These are phyloP conservation scores for Volvox reticuliferus DNA, from an alignment of 139 green algal species.

Conservation along the genomic window DNA sequence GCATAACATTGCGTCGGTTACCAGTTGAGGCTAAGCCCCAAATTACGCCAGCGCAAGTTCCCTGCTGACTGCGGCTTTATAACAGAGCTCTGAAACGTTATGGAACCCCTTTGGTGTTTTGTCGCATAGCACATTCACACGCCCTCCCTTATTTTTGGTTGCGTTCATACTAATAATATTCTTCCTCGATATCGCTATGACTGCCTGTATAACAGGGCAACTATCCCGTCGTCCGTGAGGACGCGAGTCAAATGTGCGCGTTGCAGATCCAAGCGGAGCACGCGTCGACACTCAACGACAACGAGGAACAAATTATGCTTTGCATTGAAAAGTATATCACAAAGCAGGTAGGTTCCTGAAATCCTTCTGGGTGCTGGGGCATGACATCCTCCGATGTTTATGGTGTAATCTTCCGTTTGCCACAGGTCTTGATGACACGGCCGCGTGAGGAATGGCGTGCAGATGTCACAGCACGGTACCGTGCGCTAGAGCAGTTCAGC, in stretches of 20 bases:
- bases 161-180: neutral
- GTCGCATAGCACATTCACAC: no score
- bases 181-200: neutral
- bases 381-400: no score
- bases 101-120: no score
- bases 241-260: slow-evolving; percentile 94
- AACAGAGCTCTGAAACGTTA: no score
- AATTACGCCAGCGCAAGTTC: neutral
- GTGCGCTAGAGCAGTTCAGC: slow-evolving; percentile 82
- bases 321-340: slow-evolving; percentile 83
- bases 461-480: slow-evolving; percentile 87
- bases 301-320: slow-evolving; percentile 69
- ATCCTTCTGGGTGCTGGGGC: neutral
- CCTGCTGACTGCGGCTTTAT: neutral
- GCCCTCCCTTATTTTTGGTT: neutral
- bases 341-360: slow-evolving; percentile 64
- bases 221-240: slow-evolving; percentile 96
- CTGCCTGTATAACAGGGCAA: slow-evolving; percentile 74
- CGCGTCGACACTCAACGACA: slow-evolving; percentile 72
- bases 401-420: neutral
- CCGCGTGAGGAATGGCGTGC: slow-evolving; percentile 84
- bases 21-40: neutral
- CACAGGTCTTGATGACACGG: slow-evolving; percentile 80
- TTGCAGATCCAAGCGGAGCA: slow-evolving; percentile 87
- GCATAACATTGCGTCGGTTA: no score